phyloP scores from a whole-genome alignment of 345 rosid species.

The Eucalyptus pauciflora region DNA sequence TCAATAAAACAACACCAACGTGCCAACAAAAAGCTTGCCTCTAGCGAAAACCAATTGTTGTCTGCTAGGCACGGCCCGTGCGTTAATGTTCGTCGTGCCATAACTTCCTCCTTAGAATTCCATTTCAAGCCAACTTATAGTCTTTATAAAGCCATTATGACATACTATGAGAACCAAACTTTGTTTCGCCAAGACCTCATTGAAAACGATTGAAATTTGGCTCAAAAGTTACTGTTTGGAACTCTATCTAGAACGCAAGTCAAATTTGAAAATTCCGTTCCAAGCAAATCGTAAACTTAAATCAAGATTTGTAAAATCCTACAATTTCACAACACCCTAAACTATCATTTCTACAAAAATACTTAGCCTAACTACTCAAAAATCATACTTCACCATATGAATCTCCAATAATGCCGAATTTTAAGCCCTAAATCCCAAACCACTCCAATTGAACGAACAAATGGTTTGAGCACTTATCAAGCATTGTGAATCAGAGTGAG shows the following conservation, averaged over 20 bases:
- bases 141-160: too few relatives aligned
- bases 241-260: fast-evolving
- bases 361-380: background rate
- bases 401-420: too few relatives aligned
- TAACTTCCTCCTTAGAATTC: too few relatives aligned
- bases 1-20: fast-evolving
- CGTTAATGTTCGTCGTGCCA: fast-evolving
- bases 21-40: too few relatives aligned
- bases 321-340: background rate
- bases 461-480: background rate
- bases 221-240: fast-evolving
- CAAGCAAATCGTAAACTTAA: fast-evolving
- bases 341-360: background rate
- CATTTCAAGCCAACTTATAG: too few relatives aligned
- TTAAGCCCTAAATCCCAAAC: background rate
- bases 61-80: fast-evolving
- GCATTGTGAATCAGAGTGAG: background rate
- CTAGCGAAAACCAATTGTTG: too few relatives aligned
- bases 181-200: too few relatives aligned
- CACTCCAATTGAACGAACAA: background rate
- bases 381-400: fast-evolving
- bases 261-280: fast-evolving
- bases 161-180: too few relatives aligned
- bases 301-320: background rate
- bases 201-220: fast-evolving